Evolutionary conservation across 2,329 filamentous ascomycete species (phyloP).

Genomic region (Fusarium pseudoanthophilum): DNA sequence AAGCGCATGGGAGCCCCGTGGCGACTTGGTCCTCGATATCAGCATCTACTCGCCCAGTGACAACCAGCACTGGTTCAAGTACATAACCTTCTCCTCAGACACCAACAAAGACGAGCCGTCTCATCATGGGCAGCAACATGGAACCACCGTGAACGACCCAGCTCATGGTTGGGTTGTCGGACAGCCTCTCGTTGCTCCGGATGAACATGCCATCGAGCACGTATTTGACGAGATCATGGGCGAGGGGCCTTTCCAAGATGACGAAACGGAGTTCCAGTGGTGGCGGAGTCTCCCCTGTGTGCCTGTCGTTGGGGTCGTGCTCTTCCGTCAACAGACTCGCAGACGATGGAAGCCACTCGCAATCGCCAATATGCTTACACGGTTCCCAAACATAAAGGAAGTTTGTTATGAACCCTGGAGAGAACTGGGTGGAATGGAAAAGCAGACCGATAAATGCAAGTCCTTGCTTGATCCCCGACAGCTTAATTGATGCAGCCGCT

Average conservation of each 20-base stretch:
- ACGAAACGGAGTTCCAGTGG: not conserved
- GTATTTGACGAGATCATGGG: not conserved
- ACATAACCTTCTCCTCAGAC: not conserved
- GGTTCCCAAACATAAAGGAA: constrained; percentile 51
- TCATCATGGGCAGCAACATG: not conserved
- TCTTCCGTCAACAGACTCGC: constrained; percentile 22
- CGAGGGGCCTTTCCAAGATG: not conserved
- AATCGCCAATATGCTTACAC: constrained; percentile 49
- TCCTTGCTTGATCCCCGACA: constrained; percentile 27
- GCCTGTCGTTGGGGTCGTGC: not conserved
- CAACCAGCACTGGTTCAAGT: not conserved
- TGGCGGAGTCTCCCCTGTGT: not conserved
- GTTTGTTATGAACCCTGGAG: constrained; percentile 54
- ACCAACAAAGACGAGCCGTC: not conserved
- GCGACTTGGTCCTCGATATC: not conserved
- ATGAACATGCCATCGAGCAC: fast-evolving
- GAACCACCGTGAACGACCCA: not conserved
- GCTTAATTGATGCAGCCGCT: constrained; percentile 27
- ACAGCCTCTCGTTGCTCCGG: not conserved
- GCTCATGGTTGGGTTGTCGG: not conserved
- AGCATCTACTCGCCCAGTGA: not conserved
- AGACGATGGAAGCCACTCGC: constrained; percentile 49
- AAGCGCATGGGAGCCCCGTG: not conserved
- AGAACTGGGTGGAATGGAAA: constrained; percentile 42
- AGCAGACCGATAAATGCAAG: constrained; percentile 45